These are phyloP conservation scores for Desmodesmus armatus DNA, from an alignment of 139 green algal genomes.

Conservation along the genomic window DNA sequence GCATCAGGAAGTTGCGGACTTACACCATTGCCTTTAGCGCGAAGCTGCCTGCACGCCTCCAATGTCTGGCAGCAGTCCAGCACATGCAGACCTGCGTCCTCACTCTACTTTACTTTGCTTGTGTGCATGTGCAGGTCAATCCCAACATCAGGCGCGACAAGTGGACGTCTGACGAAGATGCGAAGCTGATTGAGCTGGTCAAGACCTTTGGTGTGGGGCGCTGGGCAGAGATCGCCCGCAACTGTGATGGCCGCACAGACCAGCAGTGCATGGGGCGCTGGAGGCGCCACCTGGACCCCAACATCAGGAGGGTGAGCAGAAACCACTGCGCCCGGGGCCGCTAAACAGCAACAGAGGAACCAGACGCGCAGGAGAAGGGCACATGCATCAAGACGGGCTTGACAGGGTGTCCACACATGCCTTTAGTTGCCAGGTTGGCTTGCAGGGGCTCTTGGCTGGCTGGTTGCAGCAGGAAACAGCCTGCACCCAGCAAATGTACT, in stretches of 20 bases:
- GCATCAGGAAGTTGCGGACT: no score
- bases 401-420: no score
- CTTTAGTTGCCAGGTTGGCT: no score
- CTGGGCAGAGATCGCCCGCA: conserved; percentile 84
- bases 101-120: no score
- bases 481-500: no score
- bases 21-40: no score
- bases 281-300: conserved; percentile 86
- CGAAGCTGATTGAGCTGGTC: conserved; percentile 68
- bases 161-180: conserved; percentile 82
- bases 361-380: no score
- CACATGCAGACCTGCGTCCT: neutral
- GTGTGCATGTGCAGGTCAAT: conserved; percentile 80
- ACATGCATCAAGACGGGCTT: no score
- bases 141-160: conserved; percentile 85
- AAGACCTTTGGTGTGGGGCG: conserved; percentile 60
- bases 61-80: neutral
- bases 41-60: neutral
- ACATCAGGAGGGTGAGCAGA: conserved; percentile 65
- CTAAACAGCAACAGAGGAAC: neutral
- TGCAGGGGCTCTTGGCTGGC: no score
- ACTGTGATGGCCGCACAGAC: conserved; percentile 80
- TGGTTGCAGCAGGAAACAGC: no score
- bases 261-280: conserved; percentile 95
- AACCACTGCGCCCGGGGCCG: no score